Base-by-base conservation (phyloP, 2,329 filamentous ascomycete genomes). In the Talaromyces sp. region DNA sequence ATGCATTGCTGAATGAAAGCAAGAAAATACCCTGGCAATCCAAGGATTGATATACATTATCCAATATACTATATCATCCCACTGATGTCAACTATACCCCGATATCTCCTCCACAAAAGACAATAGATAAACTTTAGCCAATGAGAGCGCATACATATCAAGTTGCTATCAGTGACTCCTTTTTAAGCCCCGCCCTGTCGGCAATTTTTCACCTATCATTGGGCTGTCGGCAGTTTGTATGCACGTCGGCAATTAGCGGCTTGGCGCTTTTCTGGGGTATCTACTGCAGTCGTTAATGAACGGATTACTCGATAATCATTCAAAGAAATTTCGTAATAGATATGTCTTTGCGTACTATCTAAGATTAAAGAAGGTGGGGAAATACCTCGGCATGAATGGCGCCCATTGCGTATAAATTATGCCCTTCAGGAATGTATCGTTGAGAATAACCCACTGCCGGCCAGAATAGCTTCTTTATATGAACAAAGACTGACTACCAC, bases 211-310 rank as follows among this genome's bases (percentile, higher is more conserved):
- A n/a, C 1, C 4, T 32, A 1, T 53, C 1, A 59, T 59, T 59
- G 57, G 51, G 21, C 1, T n/a, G 31, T 59, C 57, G 57, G 57
- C 50, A 54, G 13, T 26, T 35, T 31, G 17, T 17, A 55, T 59
- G 57, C 50, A 55, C 26, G 35, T 59, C 57, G 57, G 50, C 57
- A 55, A 59, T 59, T 55, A 49, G 57, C 38, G 32, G 38, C 57
- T 59, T 59, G 56, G 56, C 56, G 49, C 21, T 21, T 19, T 11
- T 19, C 14, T 55, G 52, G n/a, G 52, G 52, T 35, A 35, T 29
- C 43, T 49, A 21, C 38, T 13, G 19, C 21, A 7, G 35, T n/a
- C 6, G 35, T 17, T 38, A 5, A 38, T 38, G 2, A 6, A 38
- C 8, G 14, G 17, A 38, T 38, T 38, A 38, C 6, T n/a, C 14